Conservation (phyloP, 2,329 filamentous ascomycete genomes). For the Pseudogymnoascus sp. region DNA sequence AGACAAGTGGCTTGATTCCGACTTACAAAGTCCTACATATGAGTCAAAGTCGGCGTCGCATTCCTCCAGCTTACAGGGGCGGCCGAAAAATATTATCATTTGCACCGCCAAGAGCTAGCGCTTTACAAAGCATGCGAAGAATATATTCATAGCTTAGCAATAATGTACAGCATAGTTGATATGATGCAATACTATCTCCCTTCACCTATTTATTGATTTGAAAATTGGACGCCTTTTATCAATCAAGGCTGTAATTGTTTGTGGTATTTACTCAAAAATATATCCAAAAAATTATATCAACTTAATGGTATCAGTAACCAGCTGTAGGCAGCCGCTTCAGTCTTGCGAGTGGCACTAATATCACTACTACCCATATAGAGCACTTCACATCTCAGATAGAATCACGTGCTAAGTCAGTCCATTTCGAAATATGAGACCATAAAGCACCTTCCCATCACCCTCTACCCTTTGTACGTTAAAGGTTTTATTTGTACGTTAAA, state of each 20-base stretch:
- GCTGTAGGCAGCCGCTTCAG: neutral
- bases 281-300: neutral
- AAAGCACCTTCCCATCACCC: neutral
- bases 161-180: neutral
- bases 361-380: neutral
- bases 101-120: neutral
- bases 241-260: neutral
- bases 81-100: neutral
- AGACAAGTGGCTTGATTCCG: too few relatives aligned
- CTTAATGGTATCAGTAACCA: neutral
- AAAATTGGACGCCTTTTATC: neutral
- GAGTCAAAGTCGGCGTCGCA: neutral
- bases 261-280: neutral
- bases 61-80: neutral
- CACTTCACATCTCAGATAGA: neutral
- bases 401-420: neutral
- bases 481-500: neutral
- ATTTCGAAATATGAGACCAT: neutral
- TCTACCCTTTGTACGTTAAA: neutral
- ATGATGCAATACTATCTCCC: neutral
- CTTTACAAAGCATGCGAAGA: neutral
- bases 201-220: neutral
- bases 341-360: neutral
- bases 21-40: too few relatives aligned
- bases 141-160: neutral